Evolutionary conservation across 2,329 filamentous ascomycete species (phyloP), one percentile per base, ranked within the genome.

Genomic region (Bertia moriformis): DNA sequence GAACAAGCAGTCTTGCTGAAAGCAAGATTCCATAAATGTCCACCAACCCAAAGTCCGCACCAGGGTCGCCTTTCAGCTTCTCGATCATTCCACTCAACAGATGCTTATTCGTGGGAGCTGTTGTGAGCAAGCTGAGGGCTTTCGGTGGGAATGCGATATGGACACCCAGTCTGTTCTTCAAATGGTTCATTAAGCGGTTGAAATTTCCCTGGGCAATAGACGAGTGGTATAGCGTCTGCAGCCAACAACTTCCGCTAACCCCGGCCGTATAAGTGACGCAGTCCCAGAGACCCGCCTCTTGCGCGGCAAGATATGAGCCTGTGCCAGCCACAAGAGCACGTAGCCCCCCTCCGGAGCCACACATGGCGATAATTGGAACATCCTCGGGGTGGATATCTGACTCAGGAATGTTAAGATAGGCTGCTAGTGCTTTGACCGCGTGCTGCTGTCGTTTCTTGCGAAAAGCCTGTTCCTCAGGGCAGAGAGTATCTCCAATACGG

Each of bases 171-270:
- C 51, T 41, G 39, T 50, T 46, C 44, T 55, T 54, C 43, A 50
- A 54, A 39, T 55, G 51, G 4, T 54, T 50, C 38, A 54, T 52
- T 2, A 55, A 47, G 20, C 42, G 44, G 14, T 51, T 44, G 44
- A 51, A 46, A 41, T 43, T 48, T 24, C 40, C 48, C 4, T 48
- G 43, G 10, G 49, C 51, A 37, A 55, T 35, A 7, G 32, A 48
- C 10, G 50, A 54, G 42, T 52, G 54, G 43, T 56, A 56, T 2
- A 51, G 47, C 7, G 49, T 51, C 13, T 54, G 39, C 4, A 49
- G 48, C 51, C 50, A 54, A 43, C 52, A 56, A 2, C 51, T 49
- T 18, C 52, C 51, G 27, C 50, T 53, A 1, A 56, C 52, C 4
- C 52, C 53, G 14, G 51, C 42, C 5, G 53, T 45, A 40, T 55